Conservation (phyloP, 2,329 filamentous ascomycete species). For the Hypoxylon sp. region DNA sequence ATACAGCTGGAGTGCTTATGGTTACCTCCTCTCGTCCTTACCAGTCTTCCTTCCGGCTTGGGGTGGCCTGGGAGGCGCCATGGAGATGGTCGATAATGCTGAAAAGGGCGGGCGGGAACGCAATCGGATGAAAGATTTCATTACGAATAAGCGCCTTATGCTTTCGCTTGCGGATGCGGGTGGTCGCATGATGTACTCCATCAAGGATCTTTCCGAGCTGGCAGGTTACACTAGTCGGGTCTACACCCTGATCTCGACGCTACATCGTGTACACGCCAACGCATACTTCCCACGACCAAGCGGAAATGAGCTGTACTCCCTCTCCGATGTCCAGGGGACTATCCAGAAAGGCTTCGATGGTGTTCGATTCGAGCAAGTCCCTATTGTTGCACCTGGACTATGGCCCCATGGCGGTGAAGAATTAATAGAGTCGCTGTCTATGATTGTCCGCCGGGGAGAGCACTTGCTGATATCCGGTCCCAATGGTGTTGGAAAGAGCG, state of each 20-base stretch:
- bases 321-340: constrained; percentile 93
- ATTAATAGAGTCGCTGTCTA: constrained; percentile 87
- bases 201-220: constrained; percentile 96
- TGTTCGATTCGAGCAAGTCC: constrained; percentile 92
- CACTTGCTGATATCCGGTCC: constrained; percentile 95
- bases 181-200: constrained; percentile 99
- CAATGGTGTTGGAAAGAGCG: constrained; percentile 94
- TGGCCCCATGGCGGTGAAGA: constrained; percentile 94
- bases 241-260: constrained; percentile 93
- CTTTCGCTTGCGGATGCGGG: constrained; percentile 95
- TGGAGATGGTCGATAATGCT: constrained; percentile 72
- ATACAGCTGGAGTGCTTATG: constrained; percentile 98
- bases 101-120: constrained; percentile 76
- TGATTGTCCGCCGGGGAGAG: constrained; percentile 91
- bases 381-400: constrained; percentile 88
- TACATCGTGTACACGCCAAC: constrained; percentile 92
- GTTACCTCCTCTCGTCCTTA: constrained; percentile 91
- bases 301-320: constrained; percentile 84
- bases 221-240: constrained; percentile 97
- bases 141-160: constrained; percentile 99
- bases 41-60: constrained; percentile 95
- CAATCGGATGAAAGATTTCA: constrained; percentile 96
- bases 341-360: constrained; percentile 96
- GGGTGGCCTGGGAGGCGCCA: constrained; percentile 83
- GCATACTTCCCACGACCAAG: constrained; percentile 82